Conservation (phyloP, 192 early-diverging fungal species). For the Mortierella antarctica region DNA sequence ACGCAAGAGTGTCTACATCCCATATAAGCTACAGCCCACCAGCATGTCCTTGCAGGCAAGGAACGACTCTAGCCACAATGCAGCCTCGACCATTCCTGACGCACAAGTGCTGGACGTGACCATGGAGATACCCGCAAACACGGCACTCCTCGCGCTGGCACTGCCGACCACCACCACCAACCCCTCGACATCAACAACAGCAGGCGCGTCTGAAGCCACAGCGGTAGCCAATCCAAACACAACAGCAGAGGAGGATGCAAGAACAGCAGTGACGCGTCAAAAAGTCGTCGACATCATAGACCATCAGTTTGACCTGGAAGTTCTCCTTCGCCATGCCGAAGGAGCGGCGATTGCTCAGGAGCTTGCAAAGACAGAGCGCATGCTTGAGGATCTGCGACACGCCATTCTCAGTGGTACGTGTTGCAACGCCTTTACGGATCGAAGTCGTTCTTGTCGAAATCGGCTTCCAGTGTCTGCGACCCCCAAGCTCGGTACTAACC, state of each 20-base stretch:
- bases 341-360: constrained; percentile 69
- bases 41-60: constrained; percentile 18
- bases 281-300: constrained; percentile 68
- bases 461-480: neutral
- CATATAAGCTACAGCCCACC: neutral
- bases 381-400: constrained; percentile 66
- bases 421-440: neutral
- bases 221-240: neutral
- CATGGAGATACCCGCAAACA: constrained; percentile 11
- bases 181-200: neutral
- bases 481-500: neutral
- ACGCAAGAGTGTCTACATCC: neutral
- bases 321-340: constrained; percentile 77
- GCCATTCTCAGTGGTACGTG: constrained; percentile 65
- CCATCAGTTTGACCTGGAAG: constrained; percentile 83
- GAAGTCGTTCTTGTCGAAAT: neutral
- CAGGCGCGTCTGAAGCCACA: neutral
- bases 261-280: constrained; percentile 33
- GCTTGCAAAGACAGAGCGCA: constrained; percentile 67
- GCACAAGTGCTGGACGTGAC: neutral
- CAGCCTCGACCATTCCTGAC: neutral
- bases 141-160: neutral
- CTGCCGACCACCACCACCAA: neutral
- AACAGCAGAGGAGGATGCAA: neutral
- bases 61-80: constrained; percentile 1